phyloP scores from a whole-genome alignment of 2,329 filamentous ascomycete species.

The Didymosphaeria variabile region DNA sequence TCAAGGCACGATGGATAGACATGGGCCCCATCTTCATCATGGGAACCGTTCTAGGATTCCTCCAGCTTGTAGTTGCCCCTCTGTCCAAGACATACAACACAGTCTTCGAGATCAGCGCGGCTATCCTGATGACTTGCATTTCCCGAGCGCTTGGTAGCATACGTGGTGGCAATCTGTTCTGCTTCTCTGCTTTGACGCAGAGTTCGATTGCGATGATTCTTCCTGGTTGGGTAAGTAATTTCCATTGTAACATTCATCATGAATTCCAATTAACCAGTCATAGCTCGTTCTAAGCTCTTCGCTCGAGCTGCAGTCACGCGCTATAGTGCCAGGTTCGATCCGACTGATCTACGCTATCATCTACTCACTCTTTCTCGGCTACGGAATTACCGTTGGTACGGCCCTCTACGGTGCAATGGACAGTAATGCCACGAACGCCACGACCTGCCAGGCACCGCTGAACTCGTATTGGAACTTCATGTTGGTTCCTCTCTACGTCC shows the following conservation, averaged over 20 bases:
- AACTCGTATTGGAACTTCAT: constrained; percentile 67
- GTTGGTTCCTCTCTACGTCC: constrained; percentile 79
- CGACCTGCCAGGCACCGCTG: constrained; percentile 56
- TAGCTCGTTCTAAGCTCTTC: constrained; percentile 56
- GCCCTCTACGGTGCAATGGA: constrained; percentile 59
- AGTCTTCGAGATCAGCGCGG: constrained; percentile 58
- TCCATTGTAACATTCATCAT: background rate
- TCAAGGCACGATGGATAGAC: constrained; percentile 78
- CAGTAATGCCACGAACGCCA: constrained; percentile 53
- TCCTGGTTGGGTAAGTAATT: constrained; percentile 51
- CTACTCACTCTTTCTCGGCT: constrained; percentile 61
- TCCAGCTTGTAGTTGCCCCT: constrained; percentile 78
- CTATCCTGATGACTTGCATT: constrained; percentile 58
- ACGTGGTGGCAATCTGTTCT: constrained; percentile 52
- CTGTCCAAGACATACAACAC: constrained; percentile 72
- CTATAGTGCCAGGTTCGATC: constrained; percentile 58
- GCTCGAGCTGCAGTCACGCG: constrained; percentile 57
- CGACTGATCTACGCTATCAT: constrained; percentile 62
- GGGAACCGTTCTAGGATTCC: constrained; percentile 75
- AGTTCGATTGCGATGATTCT: constrained; percentile 60
- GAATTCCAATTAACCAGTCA: background rate
- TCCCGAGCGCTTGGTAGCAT: constrained; percentile 59
- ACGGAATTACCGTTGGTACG: constrained; percentile 60
- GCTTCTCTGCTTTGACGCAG: constrained; percentile 60
- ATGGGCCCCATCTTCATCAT: constrained; percentile 79